Evolutionary conservation across 75 land plant species (phyloP), one percentile per base, ranked within the genome.

Genomic region (Sequoiadendron giganteum): DNA sequence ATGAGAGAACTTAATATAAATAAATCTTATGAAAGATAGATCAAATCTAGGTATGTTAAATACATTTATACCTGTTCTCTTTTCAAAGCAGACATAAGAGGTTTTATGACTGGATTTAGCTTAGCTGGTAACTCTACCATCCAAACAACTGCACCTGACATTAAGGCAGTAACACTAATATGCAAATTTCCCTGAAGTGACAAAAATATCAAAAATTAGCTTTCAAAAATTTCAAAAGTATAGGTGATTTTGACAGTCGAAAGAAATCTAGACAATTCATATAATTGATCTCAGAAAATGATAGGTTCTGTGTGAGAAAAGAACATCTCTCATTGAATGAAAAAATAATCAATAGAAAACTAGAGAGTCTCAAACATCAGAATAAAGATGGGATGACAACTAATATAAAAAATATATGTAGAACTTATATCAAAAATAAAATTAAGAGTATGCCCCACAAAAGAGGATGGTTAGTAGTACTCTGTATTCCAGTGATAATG

Each of bases 91-190:
- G 97, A 96, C 99, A 98, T 98, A 82, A 98, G 90, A 40, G 99
- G 99, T 83, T 97, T 91, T 88, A 98, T 98, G 18, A 98, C 88
- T 47, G 99, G 99, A 90, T 98, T 98, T 83, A 98, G 91, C 88
- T 89, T 93, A 38, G 90, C 85, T 34, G 99, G 97, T 39, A 98
- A 90, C 83, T 96, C 98, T 75, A 94, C 95, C 93, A 95, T 97
- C 99, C 99, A 97, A 34, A 95, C 96, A 85, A 96, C 95, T 84
- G 98, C 99, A 87, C 95, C 94, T 88, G 99, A 97, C 61, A 98
- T 85, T 87, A 96, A 91, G 42, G 99, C 91, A 42, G 98, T 87
- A n/a, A 98, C 99, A 78, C 95, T 93, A 73, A 95, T 86, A 88
- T 98, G 99, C 93, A 98, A 93, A 86, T 98, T 98, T 77, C 92